Evolutionary conservation across 2,329 filamentous ascomycete genomes (phyloP), one percentile per base, ranked within the genome.

Genomic region (Aspergillus caelatus): DNA sequence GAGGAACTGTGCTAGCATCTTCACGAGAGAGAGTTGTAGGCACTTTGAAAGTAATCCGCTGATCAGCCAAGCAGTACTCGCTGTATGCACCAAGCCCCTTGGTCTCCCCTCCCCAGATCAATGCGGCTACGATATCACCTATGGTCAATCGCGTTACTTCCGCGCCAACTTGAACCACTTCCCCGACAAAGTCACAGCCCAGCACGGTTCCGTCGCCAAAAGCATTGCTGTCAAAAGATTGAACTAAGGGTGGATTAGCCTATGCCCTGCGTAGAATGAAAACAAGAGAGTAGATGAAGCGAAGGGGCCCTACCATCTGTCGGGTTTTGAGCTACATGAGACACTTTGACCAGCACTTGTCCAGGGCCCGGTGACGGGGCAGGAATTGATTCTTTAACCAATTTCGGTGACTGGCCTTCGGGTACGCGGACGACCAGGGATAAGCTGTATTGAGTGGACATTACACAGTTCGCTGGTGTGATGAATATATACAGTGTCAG

Each of bases 41-140:
- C 0, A 82, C 62, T 10, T 74, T 74, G 67, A 81, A 82, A 61
- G 72, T 79, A 58, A 82, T 80, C 7, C 66, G 62, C 52, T 81
- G 75, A 43, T 83, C 76, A 0, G 79, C 80, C 3, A 83, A 14
- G 19, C 58, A 64, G 23, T 82, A 81, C 62, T 80, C 68, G 53
- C 75, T 75, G 62, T 78, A 81, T 0, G 72, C 80, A 1, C 80
- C 80, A 1, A 79, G 60, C 0, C 76, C 75, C 28, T 64, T 65
- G 26, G 57, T 41, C 19, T 66, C 57, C 2, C 60, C 68, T 70
- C 72, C 68, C 74, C 74, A 77, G 9, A 79, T 70, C 23, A 78
- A 67, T 2, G 71, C 75, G 0, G 68, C 72, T 12, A 78, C 69
- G 4, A 64, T 54, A 69, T 81, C 78, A 11, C 80, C 79, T 5